Conservation (phyloP, 495 filamentous ascomycete species). For the Penicillium desertorum region DNA sequence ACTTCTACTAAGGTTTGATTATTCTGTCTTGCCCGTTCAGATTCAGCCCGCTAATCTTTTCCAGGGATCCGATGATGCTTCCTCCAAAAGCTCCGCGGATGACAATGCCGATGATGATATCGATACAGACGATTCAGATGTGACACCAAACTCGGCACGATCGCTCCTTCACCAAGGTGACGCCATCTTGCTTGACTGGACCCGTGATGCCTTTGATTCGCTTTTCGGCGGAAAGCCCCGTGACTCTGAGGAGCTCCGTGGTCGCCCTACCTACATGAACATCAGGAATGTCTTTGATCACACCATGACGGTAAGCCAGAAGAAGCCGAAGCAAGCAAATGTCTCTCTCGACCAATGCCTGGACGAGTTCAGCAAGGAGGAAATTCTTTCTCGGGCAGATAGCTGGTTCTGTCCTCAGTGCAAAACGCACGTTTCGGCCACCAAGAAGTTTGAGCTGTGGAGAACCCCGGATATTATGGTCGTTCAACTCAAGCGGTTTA, state of each 20-base stretch:
- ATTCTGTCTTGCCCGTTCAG: background rate
- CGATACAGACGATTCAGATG: conserved; percentile 19
- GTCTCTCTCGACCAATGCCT: conserved; percentile 85
- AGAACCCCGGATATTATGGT: conserved; percentile 92
- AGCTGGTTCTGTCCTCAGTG: conserved; percentile 96
- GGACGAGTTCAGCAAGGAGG: conserved; percentile 86
- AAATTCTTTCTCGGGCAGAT: conserved; percentile 89
- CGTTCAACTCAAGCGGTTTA: conserved; percentile 93
- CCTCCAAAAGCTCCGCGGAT: conserved; percentile 13
- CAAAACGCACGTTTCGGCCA: conserved; percentile 87
- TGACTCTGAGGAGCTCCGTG: conserved; percentile 47
- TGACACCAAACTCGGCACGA: conserved; percentile 4
- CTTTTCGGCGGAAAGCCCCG: conserved; percentile 60
- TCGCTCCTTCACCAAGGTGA: conserved; percentile 73
- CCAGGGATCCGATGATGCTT: conserved; percentile 3
- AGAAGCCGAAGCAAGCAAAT: conserved; percentile 52
- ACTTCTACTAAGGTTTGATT: conserved; percentile 21
- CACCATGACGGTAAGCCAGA: conserved; percentile 53
- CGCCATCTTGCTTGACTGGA: conserved; percentile 84
- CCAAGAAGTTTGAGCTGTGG: conserved; percentile 96
- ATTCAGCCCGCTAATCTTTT: background rate
- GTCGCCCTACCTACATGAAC: conserved; percentile 51
- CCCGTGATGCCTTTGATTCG: conserved; percentile 58
- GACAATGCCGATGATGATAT: conserved; percentile 18
- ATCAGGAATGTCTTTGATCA: conserved; percentile 61